Conservation (phyloP, 2,329 filamentous ascomycete genomes). For the Colletotrichum brevisporum region DNA sequence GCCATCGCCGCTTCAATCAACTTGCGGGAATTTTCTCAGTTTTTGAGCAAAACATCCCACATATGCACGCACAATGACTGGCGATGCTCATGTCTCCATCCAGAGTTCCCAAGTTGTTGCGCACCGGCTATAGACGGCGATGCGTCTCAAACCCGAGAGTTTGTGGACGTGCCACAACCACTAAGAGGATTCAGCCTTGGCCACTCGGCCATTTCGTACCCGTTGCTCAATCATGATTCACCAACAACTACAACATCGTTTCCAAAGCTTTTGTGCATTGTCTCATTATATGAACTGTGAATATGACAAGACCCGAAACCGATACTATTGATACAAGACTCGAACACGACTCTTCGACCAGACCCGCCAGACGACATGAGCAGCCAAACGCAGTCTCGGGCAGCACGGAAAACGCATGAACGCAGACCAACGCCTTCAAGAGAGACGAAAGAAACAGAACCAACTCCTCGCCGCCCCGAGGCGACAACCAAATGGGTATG, state of each 20-base stretch:
- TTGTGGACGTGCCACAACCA: no score
- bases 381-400: slow-evolving; percentile 19
- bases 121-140: no score
- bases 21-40: no score
- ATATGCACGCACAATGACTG: no score
- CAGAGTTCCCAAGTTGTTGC: no score
- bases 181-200: no score
- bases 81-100: no score
- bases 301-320: slow-evolving; percentile 19
- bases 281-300: slow-evolving; percentile 33
- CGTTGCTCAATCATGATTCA: not conserved
- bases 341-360: slow-evolving; percentile 18
- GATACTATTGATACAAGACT: slow-evolving; percentile 35
- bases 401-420: slow-evolving; percentile 9
- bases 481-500: slow-evolving; percentile 34
- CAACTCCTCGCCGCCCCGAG: slow-evolving; percentile 11
- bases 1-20: no score
- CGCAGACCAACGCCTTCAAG: slow-evolving; percentile 28
- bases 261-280: slow-evolving; percentile 2
- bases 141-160: no score
- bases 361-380: slow-evolving; percentile 27
- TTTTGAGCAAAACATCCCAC: no score
- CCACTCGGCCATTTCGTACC: not conserved
- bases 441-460: not conserved
- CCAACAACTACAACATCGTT: not conserved